Base-by-base conservation (phyloP, 2,329 filamentous ascomycete species). In the Ceratocystis papillata region DNA sequence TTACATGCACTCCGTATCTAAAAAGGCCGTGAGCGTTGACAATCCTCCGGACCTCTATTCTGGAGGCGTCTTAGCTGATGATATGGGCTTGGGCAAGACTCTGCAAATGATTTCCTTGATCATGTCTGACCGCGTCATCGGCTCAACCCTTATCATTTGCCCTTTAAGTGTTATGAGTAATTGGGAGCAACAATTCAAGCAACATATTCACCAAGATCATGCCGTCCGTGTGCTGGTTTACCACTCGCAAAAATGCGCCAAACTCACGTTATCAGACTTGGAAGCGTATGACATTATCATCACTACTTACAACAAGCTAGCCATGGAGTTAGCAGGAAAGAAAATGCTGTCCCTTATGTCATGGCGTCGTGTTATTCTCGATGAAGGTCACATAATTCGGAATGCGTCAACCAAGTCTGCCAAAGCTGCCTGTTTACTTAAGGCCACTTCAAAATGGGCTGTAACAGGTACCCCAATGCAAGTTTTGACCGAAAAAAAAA, bases 1-100 rank as follows among this genome's bases (percentile, higher is more conserved):
- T 7, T 64, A 48, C 41, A n/a, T 33, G n/a, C 20, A 64, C 44
- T 41, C 62, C 30, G 30, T 60, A 22, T 63, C 57, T 3, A 17
- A 41, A 22, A 33, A 48, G 6, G 12, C 10, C 0, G 3, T 44
- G 17, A 8, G 22, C 2, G 5, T 22, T 44, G 8, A 46, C 5
- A 8, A 73, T 2, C 75, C 80, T 1, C 90, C 90, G 0, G 74
- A 77, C 0, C 79, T 96, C 25, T 84, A 89, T 5, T 89, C 85
- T 62, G 91, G 91, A 20, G 91, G 91, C 41, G 91, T 96, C 62
- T 80, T 96, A 7, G 90, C 90, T 1, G 91, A 96, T 73, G 91
- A 96, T 71, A 96, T 96, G 92, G 91, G 91, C 2, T 76, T 96
- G 4, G 91, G 91, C 28, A 96, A 96, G 77, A 96, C 91, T 0